Percentiles rank a stretch among this genome's conserved stretches.
Conservation (phyloP, 257 asterid genomes). For the Striga asiatica region DNA sequence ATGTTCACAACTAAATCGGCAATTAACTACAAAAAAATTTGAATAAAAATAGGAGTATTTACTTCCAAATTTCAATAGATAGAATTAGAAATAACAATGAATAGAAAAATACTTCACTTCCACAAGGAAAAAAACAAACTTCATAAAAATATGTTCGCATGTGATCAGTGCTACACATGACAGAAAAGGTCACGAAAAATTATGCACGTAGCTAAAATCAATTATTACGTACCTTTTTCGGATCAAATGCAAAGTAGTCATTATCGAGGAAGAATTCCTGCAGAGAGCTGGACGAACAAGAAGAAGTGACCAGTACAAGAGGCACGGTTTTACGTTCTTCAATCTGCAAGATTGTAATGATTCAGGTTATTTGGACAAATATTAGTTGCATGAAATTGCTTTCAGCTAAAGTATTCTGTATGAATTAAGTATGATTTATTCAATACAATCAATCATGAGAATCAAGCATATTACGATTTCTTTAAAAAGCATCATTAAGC, state of each 20-base stretch:
- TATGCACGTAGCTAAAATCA: too few species aligned
- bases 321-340: slow-evolving; percentile 57
- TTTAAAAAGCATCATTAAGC: neutral
- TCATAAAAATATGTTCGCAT: slow-evolving; percentile 1
- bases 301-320: slow-evolving; percentile 51
- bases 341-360: slow-evolving; percentile 37
- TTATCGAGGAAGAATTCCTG: slow-evolving; percentile 42
- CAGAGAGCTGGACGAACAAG: slow-evolving; percentile 38
- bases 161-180: neutral
- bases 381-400: slow-evolving; percentile 12
- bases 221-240: too few species aligned
- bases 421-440: neutral
- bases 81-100: too few species aligned
- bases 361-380: slow-evolving; percentile 16
- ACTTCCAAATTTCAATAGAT: too few species aligned
- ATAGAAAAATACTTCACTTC: too few species aligned
- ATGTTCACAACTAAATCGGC: neutral
- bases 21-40: too few species aligned
- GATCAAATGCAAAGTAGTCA: slow-evolving; percentile 60
- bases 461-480: neutral
- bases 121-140: too few species aligned
- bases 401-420: too few species aligned
- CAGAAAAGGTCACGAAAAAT: neutral
- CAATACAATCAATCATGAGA: neutral
- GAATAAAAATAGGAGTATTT: too few species aligned